Evolutionary conservation across 768 basidiomycete species (phyloP).

Genomic region (Auricularia cornea): DNA sequence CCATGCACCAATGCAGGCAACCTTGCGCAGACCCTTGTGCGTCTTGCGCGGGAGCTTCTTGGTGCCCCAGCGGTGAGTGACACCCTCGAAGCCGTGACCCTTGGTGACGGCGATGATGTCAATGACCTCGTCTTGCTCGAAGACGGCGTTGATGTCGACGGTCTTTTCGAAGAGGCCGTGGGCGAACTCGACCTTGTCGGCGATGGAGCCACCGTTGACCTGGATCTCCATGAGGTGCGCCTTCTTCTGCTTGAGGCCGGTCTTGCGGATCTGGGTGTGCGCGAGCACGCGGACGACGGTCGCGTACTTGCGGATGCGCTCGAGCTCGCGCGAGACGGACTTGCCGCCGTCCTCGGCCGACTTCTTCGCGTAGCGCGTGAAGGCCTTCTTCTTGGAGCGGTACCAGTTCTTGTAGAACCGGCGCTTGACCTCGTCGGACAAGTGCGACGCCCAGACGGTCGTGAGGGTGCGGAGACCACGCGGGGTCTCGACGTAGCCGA

Average conservation of each 20-base stretch:
- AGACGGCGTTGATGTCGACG: conserved; percentile 73
- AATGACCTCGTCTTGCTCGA: conserved; percentile 95
- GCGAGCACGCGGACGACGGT: conserved; percentile 98
- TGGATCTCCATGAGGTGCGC: conserved; percentile 99
- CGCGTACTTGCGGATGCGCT: conserved; percentile 99
- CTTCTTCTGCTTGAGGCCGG: conserved; percentile 97
- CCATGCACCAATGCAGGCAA: conserved; percentile 98
- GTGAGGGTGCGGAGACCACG: conserved; percentile 98
- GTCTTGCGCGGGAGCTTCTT: conserved; percentile 99
- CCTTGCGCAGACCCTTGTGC: conserved; percentile 99
- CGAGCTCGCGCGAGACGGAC: conserved; percentile 88
- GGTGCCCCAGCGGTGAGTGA: conserved; percentile 98
- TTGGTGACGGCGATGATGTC: conserved; percentile 98
- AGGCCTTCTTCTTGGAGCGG: conserved; percentile 99
- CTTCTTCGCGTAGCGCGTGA: conserved; percentile 99
- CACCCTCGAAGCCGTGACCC: conserved; percentile 99
- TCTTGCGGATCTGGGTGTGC: conserved; percentile 98
- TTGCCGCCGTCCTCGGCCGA: conserved; percentile 92
- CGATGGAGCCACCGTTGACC: conserved; percentile 90
- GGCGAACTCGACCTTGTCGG: conserved; percentile 97
- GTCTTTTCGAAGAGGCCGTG: conserved; percentile 95
- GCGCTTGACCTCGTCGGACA: conserved; percentile 96
- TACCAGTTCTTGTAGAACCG: conserved; percentile 99
- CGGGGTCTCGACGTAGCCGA: conserved; percentile 99
- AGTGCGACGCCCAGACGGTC: conserved; percentile 97